These are phyloP conservation scores for Coemansia sp. DNA, from an alignment of 192 early-diverging fungal genomes.

Conservation along the genomic window DNA sequence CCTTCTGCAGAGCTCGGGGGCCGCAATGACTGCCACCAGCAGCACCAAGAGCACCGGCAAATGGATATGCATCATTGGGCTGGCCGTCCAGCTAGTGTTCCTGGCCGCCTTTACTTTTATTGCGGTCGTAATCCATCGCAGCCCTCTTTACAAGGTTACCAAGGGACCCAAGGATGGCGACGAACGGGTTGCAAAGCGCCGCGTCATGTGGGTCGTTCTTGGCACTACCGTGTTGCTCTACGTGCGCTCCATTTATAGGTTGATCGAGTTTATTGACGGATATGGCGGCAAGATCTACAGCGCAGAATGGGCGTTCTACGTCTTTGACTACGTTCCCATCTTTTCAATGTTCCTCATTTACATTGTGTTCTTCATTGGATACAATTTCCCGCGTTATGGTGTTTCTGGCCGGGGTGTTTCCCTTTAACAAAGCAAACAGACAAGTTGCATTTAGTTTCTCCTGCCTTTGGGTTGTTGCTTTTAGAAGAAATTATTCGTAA, in stretches of 20 bases:
- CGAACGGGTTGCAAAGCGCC: constrained; percentile 16
- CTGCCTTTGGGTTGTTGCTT: too few species aligned
- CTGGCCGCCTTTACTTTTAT: constrained; percentile 36
- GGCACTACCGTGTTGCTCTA: constrained; percentile 40
- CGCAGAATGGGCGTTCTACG: constrained; percentile 49
- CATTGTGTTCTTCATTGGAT: constrained; percentile 35
- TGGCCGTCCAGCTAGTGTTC: constrained; percentile 36
- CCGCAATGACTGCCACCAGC: constrained; percentile 25
- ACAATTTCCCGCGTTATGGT: constrained; percentile 13
- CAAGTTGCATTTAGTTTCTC: too few species aligned
- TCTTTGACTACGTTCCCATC: constrained; percentile 47
- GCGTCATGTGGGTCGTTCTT: constrained; percentile 30
- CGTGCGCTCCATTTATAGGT: constrained; percentile 42
- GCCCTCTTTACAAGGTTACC: constrained; percentile 18
- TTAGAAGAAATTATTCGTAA: too few species aligned
- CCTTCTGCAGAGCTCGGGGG: constrained; percentile 43
- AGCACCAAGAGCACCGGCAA: constrained; percentile 22
- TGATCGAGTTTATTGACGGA: constrained; percentile 45
- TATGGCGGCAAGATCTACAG: constrained; percentile 43
- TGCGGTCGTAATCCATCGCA: constrained; percentile 11
- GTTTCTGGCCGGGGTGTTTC: not conserved
- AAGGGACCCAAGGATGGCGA: constrained; percentile 16
- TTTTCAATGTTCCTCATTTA: constrained; percentile 36
- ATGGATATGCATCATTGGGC: constrained; percentile 37
- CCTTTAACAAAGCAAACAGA: not conserved